phyloP scores from a whole-genome alignment of 2,329 filamentous ascomycete genomes.

The Dryadomyces quercus-mongolicae region DNA sequence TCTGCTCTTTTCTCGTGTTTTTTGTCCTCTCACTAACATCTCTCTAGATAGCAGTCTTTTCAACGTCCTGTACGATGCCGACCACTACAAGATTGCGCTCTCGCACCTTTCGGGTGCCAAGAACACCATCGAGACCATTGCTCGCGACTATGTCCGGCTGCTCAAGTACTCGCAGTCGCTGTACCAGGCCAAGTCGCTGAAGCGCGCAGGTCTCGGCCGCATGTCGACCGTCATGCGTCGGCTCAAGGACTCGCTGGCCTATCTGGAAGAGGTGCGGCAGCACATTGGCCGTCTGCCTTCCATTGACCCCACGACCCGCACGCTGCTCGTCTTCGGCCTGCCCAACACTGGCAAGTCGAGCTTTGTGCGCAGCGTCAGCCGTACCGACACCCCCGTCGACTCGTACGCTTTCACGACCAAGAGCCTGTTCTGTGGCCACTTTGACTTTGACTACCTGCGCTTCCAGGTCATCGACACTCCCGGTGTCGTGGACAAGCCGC shows the following conservation, averaged over 20 bases:
- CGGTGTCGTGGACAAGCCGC: conserved; percentile 93
- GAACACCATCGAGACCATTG: conserved; percentile 90
- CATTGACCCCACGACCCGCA: conserved; percentile 97
- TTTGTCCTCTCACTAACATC: not conserved
- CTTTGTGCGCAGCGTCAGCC: conserved; percentile 82
- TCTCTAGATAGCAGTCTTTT: conserved; percentile 54
- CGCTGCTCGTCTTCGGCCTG: conserved; percentile 91
- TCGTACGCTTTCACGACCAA: conserved; percentile 96
- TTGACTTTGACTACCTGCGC: conserved; percentile 87
- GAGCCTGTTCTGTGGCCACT: conserved; percentile 92
- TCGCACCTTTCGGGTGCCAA: conserved; percentile 94
- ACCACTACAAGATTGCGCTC: conserved; percentile 94
- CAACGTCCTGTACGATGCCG: conserved; percentile 97
- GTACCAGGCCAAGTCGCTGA: conserved; percentile 98
- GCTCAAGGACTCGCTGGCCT: conserved; percentile 86
- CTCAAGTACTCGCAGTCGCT: conserved; percentile 85
- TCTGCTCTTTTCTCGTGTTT: conserved; percentile 37
- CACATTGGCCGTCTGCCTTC: conserved; percentile 92
- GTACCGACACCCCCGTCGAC: conserved; percentile 93
- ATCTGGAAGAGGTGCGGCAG: conserved; percentile 92
- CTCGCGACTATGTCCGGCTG: conserved; percentile 89
- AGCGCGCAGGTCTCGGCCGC: conserved; percentile 87
- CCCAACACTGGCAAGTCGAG: conserved; percentile 97
- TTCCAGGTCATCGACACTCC: conserved; percentile 86
- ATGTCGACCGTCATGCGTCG: conserved; percentile 97